Evolutionary conservation across 2,329 filamentous ascomycete genomes (phyloP).

Genomic region (Venturiaceae sp.): DNA sequence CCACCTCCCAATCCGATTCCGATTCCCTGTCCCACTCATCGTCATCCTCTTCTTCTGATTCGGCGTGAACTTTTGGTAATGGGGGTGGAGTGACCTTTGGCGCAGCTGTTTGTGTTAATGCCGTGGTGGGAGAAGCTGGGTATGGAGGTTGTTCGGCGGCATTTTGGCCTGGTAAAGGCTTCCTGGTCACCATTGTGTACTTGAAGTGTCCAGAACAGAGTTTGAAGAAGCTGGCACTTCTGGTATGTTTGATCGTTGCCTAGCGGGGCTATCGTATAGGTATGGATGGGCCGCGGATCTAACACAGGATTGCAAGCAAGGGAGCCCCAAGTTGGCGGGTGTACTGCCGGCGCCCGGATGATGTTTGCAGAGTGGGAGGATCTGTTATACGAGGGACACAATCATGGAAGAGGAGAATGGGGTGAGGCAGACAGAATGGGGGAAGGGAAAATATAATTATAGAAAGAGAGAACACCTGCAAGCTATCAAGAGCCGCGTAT

Average conservation of each 20-base stretch:
- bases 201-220: no score
- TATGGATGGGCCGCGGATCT: no score
- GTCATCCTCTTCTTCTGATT: slow-evolving; percentile 5
- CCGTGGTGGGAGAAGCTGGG: not conserved
- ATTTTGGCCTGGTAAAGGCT: not conserved
- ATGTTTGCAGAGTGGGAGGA: no score
- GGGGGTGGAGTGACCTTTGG: not conserved
- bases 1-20: slow-evolving; percentile 10
- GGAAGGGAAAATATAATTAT: not conserved
- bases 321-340: no score
- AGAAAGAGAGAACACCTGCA: not conserved
- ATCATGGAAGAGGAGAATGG: not conserved
- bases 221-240: not conserved
- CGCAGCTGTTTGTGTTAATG: not conserved
- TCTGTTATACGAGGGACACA: no score
- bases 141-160: not conserved
- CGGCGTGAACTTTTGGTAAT: not conserved
- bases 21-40: slow-evolving; percentile 13
- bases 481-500: not conserved
- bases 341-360: no score
- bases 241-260: no score
- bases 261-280: no score
- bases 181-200: slow-evolving; percentile 8
- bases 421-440: not conserved
- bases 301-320: no score